A percentile compares a stretch with the other conserved stretches of the same genome.
These are phyloP conservation scores for Teratosphaeria pseudoeucalypti DNA, from an alignment of 2,329 filamentous ascomycete species.

Conservation along the genomic window DNA sequence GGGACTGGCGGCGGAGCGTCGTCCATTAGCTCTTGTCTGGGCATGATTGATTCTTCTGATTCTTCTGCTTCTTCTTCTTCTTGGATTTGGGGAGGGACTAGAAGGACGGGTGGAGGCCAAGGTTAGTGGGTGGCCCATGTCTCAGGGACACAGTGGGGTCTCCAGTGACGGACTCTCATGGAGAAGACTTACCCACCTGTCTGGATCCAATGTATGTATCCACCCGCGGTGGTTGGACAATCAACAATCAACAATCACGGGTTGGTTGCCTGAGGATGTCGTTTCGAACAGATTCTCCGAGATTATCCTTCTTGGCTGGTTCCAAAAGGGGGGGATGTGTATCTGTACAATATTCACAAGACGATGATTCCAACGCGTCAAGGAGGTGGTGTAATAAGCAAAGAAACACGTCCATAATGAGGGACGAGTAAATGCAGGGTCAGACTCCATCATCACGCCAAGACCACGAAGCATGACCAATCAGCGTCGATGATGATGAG, in stretches of 20 bases:
- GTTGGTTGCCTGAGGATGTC: too few species aligned
- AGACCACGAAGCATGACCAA: background rate
- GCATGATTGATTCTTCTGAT: background rate
- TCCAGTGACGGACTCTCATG: background rate
- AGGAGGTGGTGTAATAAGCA: background rate
- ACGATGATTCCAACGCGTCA: background rate
- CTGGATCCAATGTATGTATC: background rate
- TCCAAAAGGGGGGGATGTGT: too few species aligned
- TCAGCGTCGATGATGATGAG: background rate
- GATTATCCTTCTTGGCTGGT: too few species aligned
- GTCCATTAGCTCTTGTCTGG: constrained; percentile 6
- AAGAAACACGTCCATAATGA: too few species aligned
- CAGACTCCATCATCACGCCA: background rate
- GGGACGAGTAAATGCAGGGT: background rate
- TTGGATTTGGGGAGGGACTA: background rate
- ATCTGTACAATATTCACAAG: background rate
- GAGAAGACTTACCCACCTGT: background rate
- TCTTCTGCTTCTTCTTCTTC: too few species aligned
- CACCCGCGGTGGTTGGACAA: too few species aligned
- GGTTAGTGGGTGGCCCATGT: background rate
- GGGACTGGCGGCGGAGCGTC: constrained; percentile 21
- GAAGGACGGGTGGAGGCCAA: background rate
- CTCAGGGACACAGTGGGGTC: background rate
- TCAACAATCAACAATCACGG: too few species aligned
- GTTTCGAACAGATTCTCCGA: too few species aligned